These are phyloP conservation scores for Scheffersomyces quercinus DNA, from an alignment of 1,139 yeast genomes.

Conservation along the genomic window DNA sequence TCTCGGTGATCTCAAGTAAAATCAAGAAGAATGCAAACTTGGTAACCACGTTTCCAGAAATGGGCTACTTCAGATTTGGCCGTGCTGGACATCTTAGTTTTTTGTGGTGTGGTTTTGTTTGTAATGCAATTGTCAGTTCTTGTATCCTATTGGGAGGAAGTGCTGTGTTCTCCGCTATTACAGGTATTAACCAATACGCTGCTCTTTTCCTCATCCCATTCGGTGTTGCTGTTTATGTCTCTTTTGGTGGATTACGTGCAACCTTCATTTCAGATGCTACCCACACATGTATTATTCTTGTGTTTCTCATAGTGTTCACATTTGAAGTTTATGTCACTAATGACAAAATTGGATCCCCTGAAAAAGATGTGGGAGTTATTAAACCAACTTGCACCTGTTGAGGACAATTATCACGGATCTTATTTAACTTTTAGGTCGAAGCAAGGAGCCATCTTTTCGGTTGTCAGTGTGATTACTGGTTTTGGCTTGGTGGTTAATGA, in stretches of 20 bases:
- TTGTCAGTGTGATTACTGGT: constrained; percentile 38
- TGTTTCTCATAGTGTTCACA: constrained; percentile 40
- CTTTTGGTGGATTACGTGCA: constrained; percentile 48
- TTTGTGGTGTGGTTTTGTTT: constrained; percentile 36
- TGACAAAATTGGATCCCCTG: constrained; percentile 47
- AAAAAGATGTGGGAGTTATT: constrained; percentile 46
- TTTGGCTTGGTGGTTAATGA: constrained; percentile 72
- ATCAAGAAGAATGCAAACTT: constrained; percentile 39
- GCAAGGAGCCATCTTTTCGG: constrained; percentile 38
- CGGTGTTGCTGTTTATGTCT: constrained; percentile 42
- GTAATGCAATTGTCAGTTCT: constrained; percentile 38
- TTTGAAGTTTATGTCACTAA: constrained; percentile 43
- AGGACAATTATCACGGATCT: constrained; percentile 47
- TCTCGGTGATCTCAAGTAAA: constrained; percentile 35
- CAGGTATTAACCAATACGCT: constrained; percentile 39
- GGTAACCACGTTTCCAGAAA: constrained; percentile 42
- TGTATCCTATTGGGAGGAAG: constrained; percentile 42
- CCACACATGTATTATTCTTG: constrained; percentile 42
- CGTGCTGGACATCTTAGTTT: constrained; percentile 35
- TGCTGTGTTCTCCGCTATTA: constrained; percentile 34
- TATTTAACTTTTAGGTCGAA: constrained; percentile 47
- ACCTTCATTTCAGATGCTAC: constrained; percentile 49
- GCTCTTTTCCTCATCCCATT: constrained; percentile 36
- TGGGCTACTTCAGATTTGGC: constrained; percentile 39
- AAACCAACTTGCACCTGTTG: constrained; percentile 36